A percentile compares a stretch with the other conserved stretches of the same genome.
These are phyloP conservation scores for Macrotyloma uniflorum DNA, from an alignment of 306 rosid species.

Conservation along the genomic window DNA sequence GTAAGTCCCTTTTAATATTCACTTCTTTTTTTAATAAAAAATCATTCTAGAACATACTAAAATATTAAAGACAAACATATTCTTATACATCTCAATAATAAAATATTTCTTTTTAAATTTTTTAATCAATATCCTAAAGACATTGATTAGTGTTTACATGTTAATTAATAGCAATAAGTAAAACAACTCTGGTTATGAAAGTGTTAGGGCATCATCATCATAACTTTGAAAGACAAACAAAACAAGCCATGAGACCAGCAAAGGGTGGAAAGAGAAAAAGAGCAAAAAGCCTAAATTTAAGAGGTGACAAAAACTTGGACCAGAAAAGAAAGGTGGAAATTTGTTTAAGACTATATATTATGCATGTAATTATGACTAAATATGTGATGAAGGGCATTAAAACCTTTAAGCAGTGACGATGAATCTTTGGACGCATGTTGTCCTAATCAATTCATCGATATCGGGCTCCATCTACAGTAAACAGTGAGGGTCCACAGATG, in stretches of 20 bases:
- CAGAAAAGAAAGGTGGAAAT: not conserved
- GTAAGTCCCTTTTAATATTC: no score
- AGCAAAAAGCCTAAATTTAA: constrained; percentile 30
- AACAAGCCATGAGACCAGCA: constrained; percentile 8
- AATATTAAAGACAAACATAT: no score
- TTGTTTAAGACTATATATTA: not conserved
- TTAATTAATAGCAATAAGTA: not conserved
- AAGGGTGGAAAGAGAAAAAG: constrained; percentile 14
- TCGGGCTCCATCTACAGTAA: not conserved
- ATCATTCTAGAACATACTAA: no score
- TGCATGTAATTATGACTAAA: constrained; percentile 26
- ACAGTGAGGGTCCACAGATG: constrained; percentile 26
- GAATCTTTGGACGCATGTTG: constrained; percentile 18
- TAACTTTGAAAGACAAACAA: constrained; percentile 23
- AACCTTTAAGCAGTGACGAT: constrained; percentile 20
- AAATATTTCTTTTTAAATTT: no score
- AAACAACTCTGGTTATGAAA: constrained; percentile 4
- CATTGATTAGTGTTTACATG: no score
- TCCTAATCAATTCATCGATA: not conserved
- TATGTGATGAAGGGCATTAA: constrained; percentile 1
- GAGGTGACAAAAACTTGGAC: not conserved
- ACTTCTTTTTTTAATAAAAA: no score
- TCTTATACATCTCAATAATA: no score
- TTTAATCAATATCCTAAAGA: no score
- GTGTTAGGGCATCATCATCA: constrained; percentile 28